Evolutionary conservation across 192 early-diverging fungal species (phyloP), one percentile per base, ranked within the genome.

Genomic region (Entomortierella parvispora): DNA sequence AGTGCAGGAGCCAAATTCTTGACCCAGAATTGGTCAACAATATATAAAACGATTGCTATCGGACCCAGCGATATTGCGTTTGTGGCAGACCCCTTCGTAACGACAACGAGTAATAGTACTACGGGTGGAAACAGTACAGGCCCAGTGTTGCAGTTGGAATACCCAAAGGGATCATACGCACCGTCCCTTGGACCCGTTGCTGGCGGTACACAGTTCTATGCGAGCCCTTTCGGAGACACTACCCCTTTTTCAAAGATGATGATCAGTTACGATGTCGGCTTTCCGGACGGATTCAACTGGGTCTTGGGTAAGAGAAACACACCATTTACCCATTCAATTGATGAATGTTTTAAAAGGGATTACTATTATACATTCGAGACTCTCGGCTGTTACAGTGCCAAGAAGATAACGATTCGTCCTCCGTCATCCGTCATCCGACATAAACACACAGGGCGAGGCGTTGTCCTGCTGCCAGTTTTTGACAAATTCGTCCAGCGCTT

Each of bases 181-280:
- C 82, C 80, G 4, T 68, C 66, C 3, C 47, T 65, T 12, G 74
- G 71, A 32, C 62, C 58, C 17, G 12, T 55, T 25, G n/a, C 33
- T 1, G 85, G 85, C 3, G 85, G 85, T 6, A 60, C 81, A 14
- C 81, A 83, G 34, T 86, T 86, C 53, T 82, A 81, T 46, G 68
- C 81, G 2, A 57, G 25, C 4, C 85, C 85, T 2, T 79, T 82
- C 70, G 79, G 79, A 2, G 42, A 81, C 18, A 22, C 56, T 14
- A 56, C 71, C 1, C 60, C 69, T 3, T 86, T 64, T 43, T 65
- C 68, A 33, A 77, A 72, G 64, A 81, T 80, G 31, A 68, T 86
- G 58, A 45, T 86, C 23, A 77, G 78, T 12, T 86, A 86, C 53
- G 67, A 81, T 44, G 45, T 86, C 26, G 80, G 69, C 14, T 86